Evolutionary conservation across 805 yeast genomes (phyloP).

Genomic region (Metschnikowia matae): DNA sequence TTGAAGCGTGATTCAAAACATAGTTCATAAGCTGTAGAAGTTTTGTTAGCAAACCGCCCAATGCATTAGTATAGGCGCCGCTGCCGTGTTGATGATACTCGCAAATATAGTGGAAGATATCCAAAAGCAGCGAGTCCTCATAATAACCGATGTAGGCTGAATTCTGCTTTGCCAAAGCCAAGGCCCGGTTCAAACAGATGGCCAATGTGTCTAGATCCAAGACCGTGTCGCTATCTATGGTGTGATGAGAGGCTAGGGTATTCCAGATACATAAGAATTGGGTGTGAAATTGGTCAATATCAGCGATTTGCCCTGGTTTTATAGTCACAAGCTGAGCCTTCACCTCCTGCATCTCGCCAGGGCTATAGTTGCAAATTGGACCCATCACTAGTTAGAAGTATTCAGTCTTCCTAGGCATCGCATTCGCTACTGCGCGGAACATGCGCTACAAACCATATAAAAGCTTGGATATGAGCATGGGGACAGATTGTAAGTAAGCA

Average conservation of each 20-base stretch:
- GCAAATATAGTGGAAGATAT: constrained; percentile 49
- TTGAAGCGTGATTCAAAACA: not conserved
- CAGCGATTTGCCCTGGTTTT: constrained; percentile 1
- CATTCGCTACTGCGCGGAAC: constrained; percentile 1
- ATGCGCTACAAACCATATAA: not conserved
- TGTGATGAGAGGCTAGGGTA: not conserved
- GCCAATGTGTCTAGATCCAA: constrained; percentile 49
- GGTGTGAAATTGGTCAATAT: not conserved
- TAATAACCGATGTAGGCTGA: not conserved
- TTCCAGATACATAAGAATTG: not conserved
- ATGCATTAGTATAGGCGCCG: constrained; percentile 65
- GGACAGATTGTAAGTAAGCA: too few relatives aligned
- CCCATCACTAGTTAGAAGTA: constrained; percentile 1
- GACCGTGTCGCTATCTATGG: constrained; percentile 11
- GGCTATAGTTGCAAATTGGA: not conserved
- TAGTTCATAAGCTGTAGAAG: constrained; percentile 37
- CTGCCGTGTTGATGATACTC: constrained; percentile 72
- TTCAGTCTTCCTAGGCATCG: constrained; percentile 2
- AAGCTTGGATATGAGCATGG: too few relatives aligned
- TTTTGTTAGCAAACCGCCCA: constrained; percentile 57
- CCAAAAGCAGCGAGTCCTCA: not conserved
- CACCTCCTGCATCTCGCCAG: not conserved
- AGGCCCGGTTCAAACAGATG: constrained; percentile 58
- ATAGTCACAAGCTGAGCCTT: constrained; percentile 7
- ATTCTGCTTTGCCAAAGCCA: constrained; percentile 5